Evolutionary conservation across 768 basidiomycete genomes (phyloP).

Genomic region (Podaxis sp.): DNA sequence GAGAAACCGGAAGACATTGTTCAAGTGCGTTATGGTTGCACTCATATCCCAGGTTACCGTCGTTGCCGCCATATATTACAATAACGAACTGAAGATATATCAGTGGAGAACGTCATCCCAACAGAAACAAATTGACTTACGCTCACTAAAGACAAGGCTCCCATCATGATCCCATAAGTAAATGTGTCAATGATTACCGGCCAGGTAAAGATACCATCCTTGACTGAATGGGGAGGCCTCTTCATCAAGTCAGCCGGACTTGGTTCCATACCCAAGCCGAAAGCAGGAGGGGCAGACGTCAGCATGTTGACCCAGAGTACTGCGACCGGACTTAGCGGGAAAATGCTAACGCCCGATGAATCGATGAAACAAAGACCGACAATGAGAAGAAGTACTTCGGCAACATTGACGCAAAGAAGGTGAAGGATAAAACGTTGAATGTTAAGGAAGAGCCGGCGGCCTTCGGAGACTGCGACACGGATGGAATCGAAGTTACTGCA

Average conservation of each 20-base stretch:
- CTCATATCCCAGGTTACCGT: constrained; percentile 29
- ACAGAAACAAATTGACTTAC: constrained; percentile 21
- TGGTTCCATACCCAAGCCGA: constrained; percentile 51
- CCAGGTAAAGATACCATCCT: constrained; percentile 37
- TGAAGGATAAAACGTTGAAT: constrained; percentile 56
- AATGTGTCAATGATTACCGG: constrained; percentile 35
- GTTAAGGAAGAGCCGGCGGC: constrained; percentile 54
- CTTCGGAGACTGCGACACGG: constrained; percentile 54
- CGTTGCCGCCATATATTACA: constrained; percentile 32
- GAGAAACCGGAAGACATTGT: constrained; percentile 30
- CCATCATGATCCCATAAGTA: constrained; percentile 37
- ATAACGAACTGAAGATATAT: constrained; percentile 30
- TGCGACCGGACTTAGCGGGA: constrained; percentile 55
- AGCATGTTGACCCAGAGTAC: constrained; percentile 50
- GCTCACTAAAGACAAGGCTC: constrained; percentile 28
- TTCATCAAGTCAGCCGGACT: constrained; percentile 51
- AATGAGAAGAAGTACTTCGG: constrained; percentile 51
- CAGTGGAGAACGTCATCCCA: neutral
- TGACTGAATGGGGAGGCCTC: constrained; percentile 37
- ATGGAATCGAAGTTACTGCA: constrained; percentile 57
- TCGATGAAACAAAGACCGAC: constrained; percentile 61
- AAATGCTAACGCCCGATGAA: constrained; percentile 38
- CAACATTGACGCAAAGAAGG: constrained; percentile 53
- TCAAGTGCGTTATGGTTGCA: constrained; percentile 27
- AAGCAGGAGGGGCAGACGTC: constrained; percentile 38